These are phyloP conservation scores for Aspergillus aculeatus DNA, from an alignment of 2,329 filamentous ascomycete species.

Conservation along the genomic window DNA sequence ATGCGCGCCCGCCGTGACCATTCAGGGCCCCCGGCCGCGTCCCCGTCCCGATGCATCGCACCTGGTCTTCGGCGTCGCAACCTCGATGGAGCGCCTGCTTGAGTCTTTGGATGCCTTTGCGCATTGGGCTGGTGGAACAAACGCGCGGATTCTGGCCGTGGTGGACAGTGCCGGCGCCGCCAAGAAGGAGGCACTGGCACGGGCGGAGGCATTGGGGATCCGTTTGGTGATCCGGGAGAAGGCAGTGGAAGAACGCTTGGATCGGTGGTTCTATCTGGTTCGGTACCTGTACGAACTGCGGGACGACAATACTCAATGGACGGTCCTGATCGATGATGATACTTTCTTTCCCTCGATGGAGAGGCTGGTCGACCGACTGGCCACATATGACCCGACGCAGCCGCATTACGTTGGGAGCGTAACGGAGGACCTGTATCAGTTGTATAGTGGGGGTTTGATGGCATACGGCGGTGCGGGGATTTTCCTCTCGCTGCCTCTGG, in stretches of 20 bases:
- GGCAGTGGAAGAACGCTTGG: constrained; percentile 19
- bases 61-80: constrained; percentile 55
- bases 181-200: constrained; percentile 20
- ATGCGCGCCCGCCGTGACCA: constrained; percentile 17
- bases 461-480: constrained; percentile 58
- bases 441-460: constrained; percentile 53
- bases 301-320: constrained; percentile 49
- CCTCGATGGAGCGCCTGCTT: constrained; percentile 48
- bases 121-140: constrained; percentile 53
- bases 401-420: constrained; percentile 55
- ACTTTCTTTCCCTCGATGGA: constrained; percentile 59
- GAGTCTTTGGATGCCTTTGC: constrained; percentile 49
- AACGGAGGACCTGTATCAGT: constrained; percentile 52
- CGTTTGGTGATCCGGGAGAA: constrained; percentile 35
- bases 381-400: constrained; percentile 45
- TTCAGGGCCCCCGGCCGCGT: constrained; percentile 17
- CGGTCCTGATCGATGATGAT: constrained; percentile 58
- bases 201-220: constrained; percentile 31
- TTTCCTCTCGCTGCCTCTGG: constrained; percentile 54
- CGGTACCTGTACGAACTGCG: constrained; percentile 42
- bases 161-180: constrained; percentile 36
- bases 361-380: constrained; percentile 46
- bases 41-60: constrained; percentile 40
- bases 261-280: constrained; percentile 56
- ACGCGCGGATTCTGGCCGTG: constrained; percentile 50